These are phyloP conservation scores for Steccherinum ochraceum DNA, from an alignment of 768 basidiomycete species.

Conservation along the genomic window DNA sequence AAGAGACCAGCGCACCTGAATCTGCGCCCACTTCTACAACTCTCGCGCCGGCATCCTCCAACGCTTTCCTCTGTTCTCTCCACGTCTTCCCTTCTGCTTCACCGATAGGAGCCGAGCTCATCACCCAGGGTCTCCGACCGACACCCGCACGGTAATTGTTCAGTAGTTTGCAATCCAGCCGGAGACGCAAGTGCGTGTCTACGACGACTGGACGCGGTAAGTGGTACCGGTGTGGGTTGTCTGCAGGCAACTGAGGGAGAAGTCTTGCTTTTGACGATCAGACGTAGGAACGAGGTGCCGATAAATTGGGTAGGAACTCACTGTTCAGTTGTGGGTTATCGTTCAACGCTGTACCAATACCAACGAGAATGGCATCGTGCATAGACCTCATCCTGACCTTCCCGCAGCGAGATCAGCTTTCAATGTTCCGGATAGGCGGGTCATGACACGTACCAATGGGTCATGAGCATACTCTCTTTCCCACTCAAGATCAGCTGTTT, in stretches of 20 bases:
- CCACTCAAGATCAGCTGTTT: constrained; percentile 81
- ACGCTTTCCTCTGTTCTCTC: constrained; percentile 29
- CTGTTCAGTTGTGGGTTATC: constrained; percentile 96
- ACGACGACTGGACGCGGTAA: constrained; percentile 83
- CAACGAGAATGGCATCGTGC: constrained; percentile 91
- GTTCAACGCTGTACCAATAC: constrained; percentile 82
- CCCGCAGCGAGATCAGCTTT: not conserved
- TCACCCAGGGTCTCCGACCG: constrained; percentile 70
- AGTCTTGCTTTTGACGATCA: constrained; percentile 39
- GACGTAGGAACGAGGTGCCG: constrained; percentile 1
- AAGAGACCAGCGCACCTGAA: too few species aligned
- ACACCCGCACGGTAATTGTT: constrained; percentile 49
- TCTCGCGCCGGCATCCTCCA: constrained; percentile 63
- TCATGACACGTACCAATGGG: constrained; percentile 73
- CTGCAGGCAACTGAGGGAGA: constrained; percentile 36
- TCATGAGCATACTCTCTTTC: constrained; percentile 84
- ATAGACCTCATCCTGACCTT: constrained; percentile 74
- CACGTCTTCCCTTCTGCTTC: constrained; percentile 22
- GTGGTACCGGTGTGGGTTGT: constrained; percentile 19
- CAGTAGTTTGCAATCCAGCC: constrained; percentile 62
- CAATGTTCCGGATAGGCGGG: not conserved
- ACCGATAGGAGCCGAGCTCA: constrained; percentile 36
- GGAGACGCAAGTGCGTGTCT: constrained; percentile 67
- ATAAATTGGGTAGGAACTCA: constrained; percentile 26
- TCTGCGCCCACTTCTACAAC: too few species aligned